These are phyloP conservation scores for Rhizopus stolonifer DNA, from an alignment of 371 early-diverging fungal species.

Conservation along the genomic window DNA sequence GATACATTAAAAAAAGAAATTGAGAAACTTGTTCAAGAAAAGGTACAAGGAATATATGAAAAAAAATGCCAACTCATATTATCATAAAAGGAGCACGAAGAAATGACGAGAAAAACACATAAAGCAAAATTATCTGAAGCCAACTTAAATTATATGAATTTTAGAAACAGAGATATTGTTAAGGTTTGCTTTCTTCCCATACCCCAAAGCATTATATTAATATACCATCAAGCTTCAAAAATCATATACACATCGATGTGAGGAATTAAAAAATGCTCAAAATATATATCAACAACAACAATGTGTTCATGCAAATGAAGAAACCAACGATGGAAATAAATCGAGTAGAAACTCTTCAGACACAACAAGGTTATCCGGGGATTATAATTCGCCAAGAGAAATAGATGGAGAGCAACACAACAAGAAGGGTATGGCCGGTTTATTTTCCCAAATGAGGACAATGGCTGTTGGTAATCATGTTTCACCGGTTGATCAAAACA, in stretches of 20 bases:
- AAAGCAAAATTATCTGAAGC: constrained; percentile 30
- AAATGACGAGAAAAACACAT: constrained; percentile 28
- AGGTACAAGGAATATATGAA: constrained; percentile 7
- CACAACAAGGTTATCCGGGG: constrained; percentile 2
- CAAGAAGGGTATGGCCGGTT: constrained; percentile 39
- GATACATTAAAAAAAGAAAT: constrained; percentile 21
- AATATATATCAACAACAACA: constrained; percentile 25
- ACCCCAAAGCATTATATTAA: no score
- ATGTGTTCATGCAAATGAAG: background rate
- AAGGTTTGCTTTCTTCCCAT: constrained; percentile 27
- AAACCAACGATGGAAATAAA: background rate
- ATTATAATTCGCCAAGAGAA: constrained; percentile 2
- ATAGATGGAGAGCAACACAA: constrained; percentile 7
- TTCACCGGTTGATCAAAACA: constrained; percentile 31
- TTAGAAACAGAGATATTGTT: constrained; percentile 40
- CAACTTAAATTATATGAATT: constrained; percentile 35
- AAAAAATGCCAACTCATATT: background rate
- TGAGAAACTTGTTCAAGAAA: constrained; percentile 15
- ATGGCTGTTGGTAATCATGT: constrained; percentile 20
- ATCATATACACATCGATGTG: constrained; percentile 39
- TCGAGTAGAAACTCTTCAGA: constrained; percentile 17
- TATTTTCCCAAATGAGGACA: constrained; percentile 45
- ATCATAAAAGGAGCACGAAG: constrained; percentile 31
- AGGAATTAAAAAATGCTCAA: constrained; percentile 32
- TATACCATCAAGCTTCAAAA: constrained; percentile 37